These are phyloP conservation scores for Purpureocillium lavendulum DNA, from an alignment of 2,329 filamentous ascomycete genomes.

Conservation along the genomic window DNA sequence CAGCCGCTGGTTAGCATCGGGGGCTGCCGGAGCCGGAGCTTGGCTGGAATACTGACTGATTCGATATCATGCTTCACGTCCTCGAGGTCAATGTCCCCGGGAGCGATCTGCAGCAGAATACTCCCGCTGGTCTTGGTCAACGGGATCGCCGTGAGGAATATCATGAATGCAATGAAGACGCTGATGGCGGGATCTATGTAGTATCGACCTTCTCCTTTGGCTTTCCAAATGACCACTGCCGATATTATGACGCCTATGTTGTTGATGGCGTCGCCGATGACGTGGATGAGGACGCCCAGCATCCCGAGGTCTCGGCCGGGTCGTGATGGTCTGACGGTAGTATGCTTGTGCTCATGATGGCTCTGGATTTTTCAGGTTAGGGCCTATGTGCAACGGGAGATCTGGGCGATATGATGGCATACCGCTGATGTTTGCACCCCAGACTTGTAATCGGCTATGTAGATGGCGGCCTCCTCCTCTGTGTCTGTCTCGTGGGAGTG, in stretches of 20 bases:
- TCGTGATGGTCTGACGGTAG: constrained; percentile 16
- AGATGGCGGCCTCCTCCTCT: constrained; percentile 6
- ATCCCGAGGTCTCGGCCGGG: constrained; percentile 57
- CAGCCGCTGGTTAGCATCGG: constrained; percentile 1
- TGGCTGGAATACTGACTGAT: constrained; percentile 30
- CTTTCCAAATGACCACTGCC: constrained; percentile 61
- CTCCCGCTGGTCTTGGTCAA: constrained; percentile 53
- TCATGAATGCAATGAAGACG: constrained; percentile 65
- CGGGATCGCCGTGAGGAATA: constrained; percentile 54
- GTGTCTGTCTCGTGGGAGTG: constrained; percentile 12
- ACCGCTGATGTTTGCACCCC: neutral
- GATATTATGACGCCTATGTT: constrained; percentile 68
- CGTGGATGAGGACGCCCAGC: constrained; percentile 61
- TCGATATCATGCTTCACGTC: constrained; percentile 64
- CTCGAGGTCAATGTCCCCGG: constrained; percentile 46
- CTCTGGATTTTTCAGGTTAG: too few species aligned
- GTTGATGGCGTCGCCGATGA: constrained; percentile 66
- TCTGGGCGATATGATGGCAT: too few species aligned
- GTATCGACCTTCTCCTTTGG: constrained; percentile 46
- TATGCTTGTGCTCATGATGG: constrained; percentile 44
- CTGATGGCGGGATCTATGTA: constrained; percentile 66
- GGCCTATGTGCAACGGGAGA: too few species aligned
- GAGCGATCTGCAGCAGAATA: constrained; percentile 62
- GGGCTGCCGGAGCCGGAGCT: too few species aligned
- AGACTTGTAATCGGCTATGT: constrained; percentile 3